Evolutionary conservation across 768 basidiomycete genomes (phyloP), one percentile per base, ranked within the genome.

Genomic region (Tremella fuciformis): DNA sequence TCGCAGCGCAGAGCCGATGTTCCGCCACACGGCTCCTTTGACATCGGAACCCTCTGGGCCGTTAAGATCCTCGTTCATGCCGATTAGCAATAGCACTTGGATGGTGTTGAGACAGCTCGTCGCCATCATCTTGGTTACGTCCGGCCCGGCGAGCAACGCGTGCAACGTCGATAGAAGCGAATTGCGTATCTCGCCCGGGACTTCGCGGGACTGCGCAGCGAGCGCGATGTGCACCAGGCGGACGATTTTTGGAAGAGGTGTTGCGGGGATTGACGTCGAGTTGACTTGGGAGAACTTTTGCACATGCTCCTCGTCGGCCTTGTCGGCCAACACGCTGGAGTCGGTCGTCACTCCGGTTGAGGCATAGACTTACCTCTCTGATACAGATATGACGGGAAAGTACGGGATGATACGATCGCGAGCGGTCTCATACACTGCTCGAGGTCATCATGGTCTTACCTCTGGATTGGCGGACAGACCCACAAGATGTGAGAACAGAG

Each of bases 311-410:
- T 51, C 26, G 50, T 13, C 37, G 41, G 42, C 53, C 44, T 19
- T 25, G 21, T 37, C 9, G 26, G 13, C 13, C 13, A 49, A 34
- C 53, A 48, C 25, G 39, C 11, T 37, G 18, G 8, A 46, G 11
- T 34, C 8, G 49, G 15, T n/a, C 26, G 25, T 51, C 19, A n/a
- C n/a, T 51, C 6, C 16, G 13, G 52, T 4, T 13, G 8, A 18
- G 7, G 46, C 16, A 15, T 18, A 19, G 9, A 26, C 48, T 37
- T 52, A 58, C 50, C 56, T 57, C 40, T 64, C 63, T 2, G 63
- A 53, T 24, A 60, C 63, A 7, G 63, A 60, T 0, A 64, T 55
- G 25, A 64, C 63, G 0, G 63, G 63, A 39, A 64, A 64, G 15
- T 60, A 38, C 2, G 63, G 59, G 37, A 60, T 64, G 13, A 64